These are phyloP conservation scores for Fusarium decemcellulare DNA, from an alignment of 2,329 filamentous ascomycete genomes.

Conservation along the genomic window DNA sequence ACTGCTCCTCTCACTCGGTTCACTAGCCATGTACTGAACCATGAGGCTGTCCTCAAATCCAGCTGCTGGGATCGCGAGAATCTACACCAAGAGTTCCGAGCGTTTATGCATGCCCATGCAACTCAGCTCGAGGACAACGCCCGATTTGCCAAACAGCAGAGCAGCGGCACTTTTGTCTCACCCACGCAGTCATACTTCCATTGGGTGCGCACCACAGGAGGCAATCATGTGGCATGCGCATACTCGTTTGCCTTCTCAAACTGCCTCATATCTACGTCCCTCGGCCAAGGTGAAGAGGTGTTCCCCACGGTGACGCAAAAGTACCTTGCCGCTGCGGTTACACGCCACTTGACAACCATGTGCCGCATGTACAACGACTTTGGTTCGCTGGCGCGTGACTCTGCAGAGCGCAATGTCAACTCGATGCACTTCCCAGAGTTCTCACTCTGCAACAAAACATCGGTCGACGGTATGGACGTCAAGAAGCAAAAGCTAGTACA, in stretches of 20 bases:
- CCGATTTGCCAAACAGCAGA: neutral
- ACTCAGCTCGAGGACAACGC: neutral
- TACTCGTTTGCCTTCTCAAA: slow-evolving; percentile 5
- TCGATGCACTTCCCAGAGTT: slow-evolving; percentile 10
- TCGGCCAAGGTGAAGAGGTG: neutral
- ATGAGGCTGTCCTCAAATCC: neutral
- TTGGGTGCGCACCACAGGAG: neutral
- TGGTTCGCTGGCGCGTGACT: neutral
- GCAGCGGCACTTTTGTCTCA: neutral
- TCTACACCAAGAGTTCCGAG: neutral
- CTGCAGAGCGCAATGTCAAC: neutral
- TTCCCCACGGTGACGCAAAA: neutral
- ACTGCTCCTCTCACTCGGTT: neutral
- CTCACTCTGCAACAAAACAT: neutral
- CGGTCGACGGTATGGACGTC: accelerated
- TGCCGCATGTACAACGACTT: slow-evolving; percentile 20
- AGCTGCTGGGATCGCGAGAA: neutral
- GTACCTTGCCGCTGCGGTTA: neutral
- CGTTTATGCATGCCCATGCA: neutral
- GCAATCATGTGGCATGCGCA: neutral
- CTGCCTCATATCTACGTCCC: neutral
- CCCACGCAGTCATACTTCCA: neutral
- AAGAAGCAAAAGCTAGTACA: neutral
- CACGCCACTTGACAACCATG: neutral
- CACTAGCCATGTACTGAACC: neutral